Evolutionary conservation across 1,284 basidiomycete species (phyloP).

Genomic region (Puccinia horiana): DNA sequence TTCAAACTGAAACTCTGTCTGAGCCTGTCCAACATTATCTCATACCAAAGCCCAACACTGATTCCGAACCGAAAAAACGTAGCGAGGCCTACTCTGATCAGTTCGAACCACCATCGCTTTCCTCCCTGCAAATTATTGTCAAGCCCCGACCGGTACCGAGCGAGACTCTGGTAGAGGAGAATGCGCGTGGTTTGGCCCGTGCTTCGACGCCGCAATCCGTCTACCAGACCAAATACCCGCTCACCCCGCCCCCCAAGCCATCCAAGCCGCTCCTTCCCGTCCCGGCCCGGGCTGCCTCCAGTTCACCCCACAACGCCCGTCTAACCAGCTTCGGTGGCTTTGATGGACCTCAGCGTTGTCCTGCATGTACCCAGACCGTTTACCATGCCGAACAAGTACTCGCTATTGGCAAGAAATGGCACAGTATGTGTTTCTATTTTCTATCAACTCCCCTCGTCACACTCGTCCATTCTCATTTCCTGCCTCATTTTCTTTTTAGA

Average conservation of each 20-base stretch:
- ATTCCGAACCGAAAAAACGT: neutral
- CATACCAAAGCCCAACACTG: neutral
- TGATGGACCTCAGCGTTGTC: slow-evolving; percentile 32
- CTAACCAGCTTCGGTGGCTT: neutral
- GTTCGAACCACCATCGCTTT: slow-evolving; percentile 9
- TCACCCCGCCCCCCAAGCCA: neutral
- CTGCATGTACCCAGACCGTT: slow-evolving; percentile 20
- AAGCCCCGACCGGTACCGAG: neutral
- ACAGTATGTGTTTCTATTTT: slow-evolving; percentile 18
- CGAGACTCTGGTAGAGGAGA: neutral
- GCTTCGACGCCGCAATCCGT: neutral
- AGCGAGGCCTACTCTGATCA: slow-evolving; percentile 6
- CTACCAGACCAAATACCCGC: neutral
- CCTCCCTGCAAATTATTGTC: slow-evolving; percentile 24
- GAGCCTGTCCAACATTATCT: neutral
- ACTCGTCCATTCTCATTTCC: neutral
- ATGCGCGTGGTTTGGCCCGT: neutral
- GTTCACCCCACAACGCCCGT: neutral
- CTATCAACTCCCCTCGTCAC: neutral
- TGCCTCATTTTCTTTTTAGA: neutral
- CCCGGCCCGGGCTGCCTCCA: neutral
- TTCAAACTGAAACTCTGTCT: neutral
- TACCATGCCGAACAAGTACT: slow-evolving; percentile 43
- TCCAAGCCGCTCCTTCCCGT: neutral
- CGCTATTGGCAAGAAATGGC: slow-evolving; percentile 45